Base-by-base conservation (phyloP, 2,329 filamentous ascomycete genomes). In the Bertia moriformis region DNA sequence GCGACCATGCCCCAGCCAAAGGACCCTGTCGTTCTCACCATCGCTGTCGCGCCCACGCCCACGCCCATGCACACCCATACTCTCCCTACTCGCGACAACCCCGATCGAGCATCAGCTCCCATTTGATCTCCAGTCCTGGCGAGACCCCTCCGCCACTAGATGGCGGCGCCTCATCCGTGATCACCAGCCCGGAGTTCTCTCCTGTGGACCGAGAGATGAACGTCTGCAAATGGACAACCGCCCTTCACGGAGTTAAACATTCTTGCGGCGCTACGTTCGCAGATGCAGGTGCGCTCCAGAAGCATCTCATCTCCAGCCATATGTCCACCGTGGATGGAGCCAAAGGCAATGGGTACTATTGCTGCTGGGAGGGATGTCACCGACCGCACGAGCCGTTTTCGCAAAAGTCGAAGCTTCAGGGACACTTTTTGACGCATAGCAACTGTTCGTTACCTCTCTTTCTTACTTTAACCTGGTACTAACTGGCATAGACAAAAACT, bases 331-430 rank as follows among this genome's bases (percentile, higher is more conserved):
- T 60, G 17, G 48, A 57, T 19, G 59, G 59, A 3, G 48, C 48
- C 14, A 57, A 55, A 44, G 58, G 59, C 1, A 53, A 51, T n/a
- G 59, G 59, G 2, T 62, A 61, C 45, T 62, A 62, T 38, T 62
- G 59, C 40, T 54, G 58, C 40, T 62, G 59, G 59, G 51, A 59
- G 42, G 58, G 58, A 4, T 62, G 59, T 14, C 54, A 58, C 41
- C 57, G 59, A 1, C 59, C 58, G 1, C 46, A 60, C 40, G 59
- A 62, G 38, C 59, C 59, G 2, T 62, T 62, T 40, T 62, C 59
- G 14, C 59, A 62, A 40, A 62, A 62, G 43, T 62, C 59, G 3
- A 62, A 62, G 40, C 50, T 62, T 5, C 59, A 62, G 39, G 59
- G 59, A 3, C 59, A 62, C 42, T 62, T 61, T 39, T 42, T 62